These are phyloP conservation scores for Talaromyces sp. DNA, from an alignment of 2,329 filamentous ascomycete genomes.

Conservation along the genomic window DNA sequence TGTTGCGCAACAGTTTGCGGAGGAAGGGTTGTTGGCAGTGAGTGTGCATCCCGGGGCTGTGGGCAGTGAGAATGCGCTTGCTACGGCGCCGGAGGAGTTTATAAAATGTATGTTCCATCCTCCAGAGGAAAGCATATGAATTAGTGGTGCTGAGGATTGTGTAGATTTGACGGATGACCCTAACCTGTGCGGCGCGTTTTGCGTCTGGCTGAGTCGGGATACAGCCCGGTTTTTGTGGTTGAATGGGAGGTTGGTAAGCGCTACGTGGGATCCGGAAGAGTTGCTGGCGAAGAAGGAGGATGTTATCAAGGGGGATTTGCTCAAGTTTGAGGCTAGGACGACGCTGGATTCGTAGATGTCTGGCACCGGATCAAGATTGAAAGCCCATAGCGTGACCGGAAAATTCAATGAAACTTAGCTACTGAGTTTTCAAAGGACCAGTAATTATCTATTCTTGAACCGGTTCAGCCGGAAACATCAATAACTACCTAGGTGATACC, in stretches of 20 bases:
- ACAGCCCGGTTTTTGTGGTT: conserved; percentile 33
- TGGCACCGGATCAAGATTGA: too few species aligned
- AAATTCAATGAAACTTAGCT: not conserved
- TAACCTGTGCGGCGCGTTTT: conserved; percentile 23
- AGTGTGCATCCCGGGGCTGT: conserved; percentile 37
- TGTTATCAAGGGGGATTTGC: conserved; percentile 31
- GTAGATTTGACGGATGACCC: conserved; percentile 23
- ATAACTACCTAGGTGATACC: too few species aligned
- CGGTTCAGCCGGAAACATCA: too few species aligned
- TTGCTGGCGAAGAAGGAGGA: conserved; percentile 40
- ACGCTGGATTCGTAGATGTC: conserved; percentile 1
- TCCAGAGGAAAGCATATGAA: not conserved
- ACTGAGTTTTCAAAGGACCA: too few species aligned
- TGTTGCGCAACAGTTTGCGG: conserved; percentile 31
- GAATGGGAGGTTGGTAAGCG: conserved; percentile 42
- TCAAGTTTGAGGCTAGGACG: conserved; percentile 20
- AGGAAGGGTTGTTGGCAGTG: conserved; percentile 25
- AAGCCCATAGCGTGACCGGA: not conserved
- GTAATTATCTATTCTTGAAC: too few species aligned
- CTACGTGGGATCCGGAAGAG: conserved; percentile 48
- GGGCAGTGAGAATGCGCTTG: conserved; percentile 31
- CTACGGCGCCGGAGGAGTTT: conserved; percentile 24
- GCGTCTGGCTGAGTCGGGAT: conserved; percentile 27
- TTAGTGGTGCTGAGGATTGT: not conserved
- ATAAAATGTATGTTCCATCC: conserved; percentile 19